Conservation (phyloP, 2,329 filamentous ascomycete genomes). For the Curvularia verruculosa region DNA sequence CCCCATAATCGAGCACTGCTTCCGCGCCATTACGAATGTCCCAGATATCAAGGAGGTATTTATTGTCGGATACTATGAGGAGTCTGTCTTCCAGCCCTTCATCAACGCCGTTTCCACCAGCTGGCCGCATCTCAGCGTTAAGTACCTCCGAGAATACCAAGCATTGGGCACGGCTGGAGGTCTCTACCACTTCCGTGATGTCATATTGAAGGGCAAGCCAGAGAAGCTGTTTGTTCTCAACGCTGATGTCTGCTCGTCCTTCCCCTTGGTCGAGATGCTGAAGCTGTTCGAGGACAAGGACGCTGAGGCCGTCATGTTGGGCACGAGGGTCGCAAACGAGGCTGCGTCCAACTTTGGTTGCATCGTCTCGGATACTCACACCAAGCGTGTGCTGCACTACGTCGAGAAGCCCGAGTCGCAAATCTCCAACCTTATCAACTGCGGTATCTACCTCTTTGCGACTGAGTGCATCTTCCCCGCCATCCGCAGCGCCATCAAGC, state of each 20-base stretch:
- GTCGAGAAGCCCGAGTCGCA: conserved; percentile 98
- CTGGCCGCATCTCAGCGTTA: conserved; percentile 87
- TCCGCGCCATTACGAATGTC: conserved; percentile 88
- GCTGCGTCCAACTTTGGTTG: conserved; percentile 96
- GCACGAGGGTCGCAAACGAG: conserved; percentile 88
- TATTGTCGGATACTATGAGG: conserved; percentile 98
- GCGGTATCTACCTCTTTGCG: conserved; percentile 96
- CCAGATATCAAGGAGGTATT: conserved; percentile 94
- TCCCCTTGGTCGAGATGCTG: conserved; percentile 95
- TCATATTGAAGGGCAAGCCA: conserved; percentile 92
- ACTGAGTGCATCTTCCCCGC: conserved; percentile 96
- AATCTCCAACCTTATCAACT: conserved; percentile 99
- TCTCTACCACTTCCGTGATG: conserved; percentile 98
- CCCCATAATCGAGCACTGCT: conserved; percentile 97
- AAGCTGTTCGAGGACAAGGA: conserved; percentile 92
- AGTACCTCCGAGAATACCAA: conserved; percentile 97
- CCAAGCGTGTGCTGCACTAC: conserved; percentile 95
- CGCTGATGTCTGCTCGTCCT: conserved; percentile 98
- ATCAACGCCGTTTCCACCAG: conserved; percentile 87
- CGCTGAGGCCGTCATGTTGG: conserved; percentile 94
- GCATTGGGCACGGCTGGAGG: conserved; percentile 94
- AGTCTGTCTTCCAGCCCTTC: conserved; percentile 95
- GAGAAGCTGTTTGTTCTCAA: conserved; percentile 98
- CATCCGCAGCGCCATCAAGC: conserved; percentile 93
- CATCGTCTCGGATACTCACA: conserved; percentile 93